Percentiles rank a stretch among this genome's conserved stretches.
Evolutionary conservation across 495 filamentous ascomycete species (phyloP).

Genomic region (Trichocladium uniseriatum): DNA sequence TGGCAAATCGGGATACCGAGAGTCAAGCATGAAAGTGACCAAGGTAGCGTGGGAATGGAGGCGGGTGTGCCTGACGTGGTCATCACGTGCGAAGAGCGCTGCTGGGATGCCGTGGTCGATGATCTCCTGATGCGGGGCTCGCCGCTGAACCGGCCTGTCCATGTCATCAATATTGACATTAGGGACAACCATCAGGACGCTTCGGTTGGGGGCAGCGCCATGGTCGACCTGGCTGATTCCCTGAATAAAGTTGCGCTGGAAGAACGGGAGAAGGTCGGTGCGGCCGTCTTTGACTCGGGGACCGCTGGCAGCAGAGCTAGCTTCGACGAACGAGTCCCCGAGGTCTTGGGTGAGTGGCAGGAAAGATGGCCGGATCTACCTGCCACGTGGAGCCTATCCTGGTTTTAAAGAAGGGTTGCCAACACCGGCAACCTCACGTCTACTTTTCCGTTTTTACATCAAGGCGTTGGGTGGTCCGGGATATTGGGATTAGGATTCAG

Average conservation of each 20-base stretch:
- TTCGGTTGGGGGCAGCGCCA: conserved; percentile 78
- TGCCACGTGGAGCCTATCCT: conserved; percentile 87
- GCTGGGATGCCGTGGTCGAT: conserved; percentile 97
- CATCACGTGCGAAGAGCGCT: conserved; percentile 95
- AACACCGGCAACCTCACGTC: too few species aligned
- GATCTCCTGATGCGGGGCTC: conserved; percentile 79
- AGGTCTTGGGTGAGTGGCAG: conserved; percentile 93
- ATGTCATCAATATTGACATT: conserved; percentile 97
- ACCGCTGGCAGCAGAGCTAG: conserved; percentile 55
- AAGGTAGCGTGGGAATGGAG: conserved; percentile 70
- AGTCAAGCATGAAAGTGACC: conserved; percentile 51
- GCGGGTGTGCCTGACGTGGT: conserved; percentile 89
- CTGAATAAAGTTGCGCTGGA: conserved; percentile 74
- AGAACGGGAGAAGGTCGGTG: conserved; percentile 58
- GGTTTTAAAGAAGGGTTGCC: conserved; percentile 73
- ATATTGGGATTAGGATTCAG: neutral
- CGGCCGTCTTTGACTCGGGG: conserved; percentile 58
- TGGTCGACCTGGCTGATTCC: conserved; percentile 80
- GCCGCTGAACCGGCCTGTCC: conserved; percentile 79
- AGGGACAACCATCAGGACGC: conserved; percentile 98
- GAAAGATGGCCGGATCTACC: conserved; percentile 87
- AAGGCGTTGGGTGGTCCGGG: conserved; percentile 1
- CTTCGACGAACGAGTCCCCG: conserved; percentile 90
- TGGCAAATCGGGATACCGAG: conserved; percentile 85
- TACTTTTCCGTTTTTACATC: neutral